A percentile compares a stretch with the other conserved stretches of the same genome.
These are phyloP conservation scores for Pichia sp. DNA, from an alignment of 1,139 yeast species.

Conservation along the genomic window DNA sequence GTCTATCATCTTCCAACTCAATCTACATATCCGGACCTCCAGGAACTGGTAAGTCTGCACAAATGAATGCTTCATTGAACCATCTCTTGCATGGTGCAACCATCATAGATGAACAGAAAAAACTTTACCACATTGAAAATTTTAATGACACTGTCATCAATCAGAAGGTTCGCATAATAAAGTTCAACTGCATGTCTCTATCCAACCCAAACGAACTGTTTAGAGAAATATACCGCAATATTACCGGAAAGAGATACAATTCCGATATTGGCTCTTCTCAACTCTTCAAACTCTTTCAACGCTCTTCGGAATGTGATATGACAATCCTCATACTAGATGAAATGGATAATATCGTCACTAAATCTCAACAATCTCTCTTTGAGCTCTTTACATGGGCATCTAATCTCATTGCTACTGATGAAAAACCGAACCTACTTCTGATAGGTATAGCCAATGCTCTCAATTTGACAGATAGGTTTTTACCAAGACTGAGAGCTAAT, in stretches of 20 bases:
- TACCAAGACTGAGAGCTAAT: conserved; percentile 71
- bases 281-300: conserved; percentile 2
- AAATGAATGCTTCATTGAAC: conserved; percentile 44
- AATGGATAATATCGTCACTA: conserved; percentile 72
- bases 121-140: neutral
- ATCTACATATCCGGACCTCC: conserved; percentile 97
- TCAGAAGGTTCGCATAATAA: conserved; percentile 33
- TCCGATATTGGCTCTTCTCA: conserved; percentile 1
- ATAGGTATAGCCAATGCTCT: conserved; percentile 91
- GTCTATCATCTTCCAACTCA: conserved; percentile 44
- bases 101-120: neutral
- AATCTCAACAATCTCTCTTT: conserved; percentile 66
- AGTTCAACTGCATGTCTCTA: conserved; percentile 74
- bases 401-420: conserved; percentile 27
- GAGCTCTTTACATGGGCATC: conserved; percentile 75
- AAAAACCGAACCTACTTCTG: conserved; percentile 48
- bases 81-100: neutral
- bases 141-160: neutral
- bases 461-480: conserved; percentile 79
- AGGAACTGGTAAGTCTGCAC: conserved; percentile 96
- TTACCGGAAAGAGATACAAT: conserved; percentile 18
- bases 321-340: conserved; percentile 76
- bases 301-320: conserved; percentile 15
- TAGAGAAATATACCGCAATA: conserved; percentile 40
- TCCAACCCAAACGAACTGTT: conserved; percentile 52